phyloP scores from a whole-genome alignment of 1,284 basidiomycete species.

The Cerrena zonata region DNA sequence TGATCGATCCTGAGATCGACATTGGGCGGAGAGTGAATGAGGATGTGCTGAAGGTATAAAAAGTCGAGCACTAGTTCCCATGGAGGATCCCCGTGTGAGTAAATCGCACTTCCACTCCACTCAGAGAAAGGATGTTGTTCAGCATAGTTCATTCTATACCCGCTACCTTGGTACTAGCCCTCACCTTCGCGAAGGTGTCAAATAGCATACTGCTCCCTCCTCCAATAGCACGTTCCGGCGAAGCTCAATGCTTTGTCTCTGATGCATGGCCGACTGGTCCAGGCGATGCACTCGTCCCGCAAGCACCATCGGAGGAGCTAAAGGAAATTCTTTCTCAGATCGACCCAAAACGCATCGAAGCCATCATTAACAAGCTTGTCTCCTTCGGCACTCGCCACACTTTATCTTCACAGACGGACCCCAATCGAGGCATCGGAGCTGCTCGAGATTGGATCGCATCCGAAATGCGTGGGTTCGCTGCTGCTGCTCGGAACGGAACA shows the following conservation, averaged over 20 bases:
- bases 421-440: conserved; percentile 46
- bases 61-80: neutral
- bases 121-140: neutral
- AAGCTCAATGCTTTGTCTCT: conserved; percentile 18
- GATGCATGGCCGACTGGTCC: conserved; percentile 45
- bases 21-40: neutral
- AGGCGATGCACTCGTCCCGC: conserved; percentile 35
- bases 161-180: neutral
- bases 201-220: neutral
- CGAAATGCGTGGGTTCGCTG: conserved; percentile 39
- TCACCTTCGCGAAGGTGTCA: neutral
- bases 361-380: conserved; percentile 45
- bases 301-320: conserved; percentile 40
- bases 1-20: neutral
- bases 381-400: conserved; percentile 52
- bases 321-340: conserved; percentile 39
- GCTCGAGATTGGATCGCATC: conserved; percentile 50
- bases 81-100: neutral
- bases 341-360: conserved; percentile 38
- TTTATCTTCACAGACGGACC: conserved; percentile 46
- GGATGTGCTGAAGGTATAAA: neutral
- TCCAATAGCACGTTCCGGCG: conserved; percentile 7
- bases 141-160: neutral
- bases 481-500: conserved; percentile 34
- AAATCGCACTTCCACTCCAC: neutral